phyloP scores from a whole-genome alignment of 805 yeast genomes.

The Metschnikowia continentalis region DNA sequence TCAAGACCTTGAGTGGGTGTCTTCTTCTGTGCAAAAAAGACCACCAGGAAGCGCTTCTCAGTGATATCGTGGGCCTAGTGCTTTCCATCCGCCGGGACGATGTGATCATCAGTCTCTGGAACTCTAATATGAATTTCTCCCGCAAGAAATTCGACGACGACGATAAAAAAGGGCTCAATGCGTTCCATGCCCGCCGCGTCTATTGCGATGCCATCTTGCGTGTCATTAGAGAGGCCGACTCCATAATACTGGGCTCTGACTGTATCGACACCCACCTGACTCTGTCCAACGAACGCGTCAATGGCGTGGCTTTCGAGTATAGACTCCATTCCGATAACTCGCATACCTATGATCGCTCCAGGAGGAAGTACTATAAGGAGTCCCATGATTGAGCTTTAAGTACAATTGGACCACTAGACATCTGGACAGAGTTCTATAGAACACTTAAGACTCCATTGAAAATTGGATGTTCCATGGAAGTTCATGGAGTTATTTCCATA shows the following conservation, averaged over 20 bases:
- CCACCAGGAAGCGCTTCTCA: slow-evolving; percentile 35
- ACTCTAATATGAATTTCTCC: slow-evolving; percentile 41
- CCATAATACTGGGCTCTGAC: slow-evolving; percentile 35
- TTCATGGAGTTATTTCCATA: no score
- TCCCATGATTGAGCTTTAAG: neutral
- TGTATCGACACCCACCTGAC: slow-evolving; percentile 28
- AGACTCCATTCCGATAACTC: slow-evolving; percentile 40
- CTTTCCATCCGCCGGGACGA: slow-evolving; percentile 57
- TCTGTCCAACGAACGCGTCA: slow-evolving; percentile 39
- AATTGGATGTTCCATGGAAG: no score
- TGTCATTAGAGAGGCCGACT: slow-evolving; percentile 46
- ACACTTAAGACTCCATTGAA: no score
- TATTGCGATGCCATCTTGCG: slow-evolving; percentile 45
- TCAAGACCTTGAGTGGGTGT: slow-evolving; percentile 49
- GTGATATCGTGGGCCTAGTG: slow-evolving; percentile 57
- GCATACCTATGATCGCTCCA: slow-evolving; percentile 14
- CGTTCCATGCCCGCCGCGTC: slow-evolving; percentile 42
- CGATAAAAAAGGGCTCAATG: slow-evolving; percentile 30
- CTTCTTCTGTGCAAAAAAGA: slow-evolving; percentile 39
- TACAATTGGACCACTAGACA: no score
- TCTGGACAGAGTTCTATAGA: no score
- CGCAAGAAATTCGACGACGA: slow-evolving; percentile 22
- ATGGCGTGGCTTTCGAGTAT: slow-evolving; percentile 45
- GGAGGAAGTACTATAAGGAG: slow-evolving; percentile 11
- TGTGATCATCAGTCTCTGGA: slow-evolving; percentile 60